These are phyloP conservation scores for Drechslerella stenobrocha DNA, from an alignment of 2,329 filamentous ascomycete genomes.

Conservation along the genomic window DNA sequence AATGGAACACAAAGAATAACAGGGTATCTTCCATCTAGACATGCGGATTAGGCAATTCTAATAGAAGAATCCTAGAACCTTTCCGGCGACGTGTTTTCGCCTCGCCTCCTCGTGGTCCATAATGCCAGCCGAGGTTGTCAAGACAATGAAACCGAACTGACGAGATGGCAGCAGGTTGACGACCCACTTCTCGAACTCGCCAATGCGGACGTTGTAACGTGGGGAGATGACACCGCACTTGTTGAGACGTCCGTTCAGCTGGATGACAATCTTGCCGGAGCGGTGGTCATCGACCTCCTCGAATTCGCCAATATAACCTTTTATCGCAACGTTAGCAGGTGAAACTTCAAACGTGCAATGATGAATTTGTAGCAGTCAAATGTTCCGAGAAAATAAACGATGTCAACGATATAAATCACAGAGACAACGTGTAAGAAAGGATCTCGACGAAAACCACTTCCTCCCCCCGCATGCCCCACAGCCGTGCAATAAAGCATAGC, in stretches of 20 bases:
- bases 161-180: constrained; percentile 97
- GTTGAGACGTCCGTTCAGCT: constrained; percentile 82
- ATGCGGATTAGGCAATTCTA: constrained; percentile 11
- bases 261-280: constrained; percentile 99
- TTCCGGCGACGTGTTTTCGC: constrained; percentile 98
- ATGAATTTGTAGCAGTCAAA: constrained; percentile 59
- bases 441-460: constrained; percentile 27
- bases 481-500: constrained; percentile 48
- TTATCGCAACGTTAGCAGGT: constrained; percentile 32
- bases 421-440: constrained; percentile 83
- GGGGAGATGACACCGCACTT: constrained; percentile 79
- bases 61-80: constrained; percentile 83
- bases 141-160: constrained; percentile 99
- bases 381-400: constrained; percentile 97
- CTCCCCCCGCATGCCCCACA: constrained; percentile 62
- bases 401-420: constrained; percentile 62
- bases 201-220: constrained; percentile 98
- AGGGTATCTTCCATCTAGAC: constrained; percentile 33
- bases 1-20: constrained; percentile 18
- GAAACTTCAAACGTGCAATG: constrained; percentile 2
- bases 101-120: constrained; percentile 99
- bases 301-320: constrained; percentile 99
- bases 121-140: constrained; percentile 98
- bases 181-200: constrained; percentile 99
- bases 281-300: constrained; percentile 99